phyloP scores from a whole-genome alignment of 2,329 filamentous ascomycete genomes.

The Nemania serpens region DNA sequence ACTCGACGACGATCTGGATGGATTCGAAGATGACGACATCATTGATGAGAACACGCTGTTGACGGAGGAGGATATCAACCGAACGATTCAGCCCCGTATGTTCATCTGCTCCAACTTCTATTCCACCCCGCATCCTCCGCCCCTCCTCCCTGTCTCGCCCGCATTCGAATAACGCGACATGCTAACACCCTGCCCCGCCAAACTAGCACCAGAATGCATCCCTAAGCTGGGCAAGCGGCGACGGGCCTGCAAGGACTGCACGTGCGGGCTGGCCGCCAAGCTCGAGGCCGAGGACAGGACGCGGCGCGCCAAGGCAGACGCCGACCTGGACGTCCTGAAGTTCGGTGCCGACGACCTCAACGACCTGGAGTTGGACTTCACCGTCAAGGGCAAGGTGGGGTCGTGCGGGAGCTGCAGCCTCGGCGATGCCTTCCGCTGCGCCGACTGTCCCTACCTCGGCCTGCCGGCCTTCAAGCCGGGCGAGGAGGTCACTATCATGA shows the following conservation, averaged over 20 bases:
- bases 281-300: constrained; percentile 82
- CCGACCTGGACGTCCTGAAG: constrained; percentile 66
- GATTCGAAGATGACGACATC: constrained; percentile 74
- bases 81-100: constrained; percentile 80
- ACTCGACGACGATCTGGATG: constrained; percentile 65
- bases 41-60: constrained; percentile 91
- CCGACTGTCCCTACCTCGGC: constrained; percentile 53
- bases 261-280: constrained; percentile 85
- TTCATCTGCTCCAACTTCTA: constrained; percentile 33
- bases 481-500: constrained; percentile 87
- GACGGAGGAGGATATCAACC: constrained; percentile 80
- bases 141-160: neutral
- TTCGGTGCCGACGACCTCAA: constrained; percentile 77
- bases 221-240: constrained; percentile 88
- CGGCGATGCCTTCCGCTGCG: constrained; percentile 84
- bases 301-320: constrained; percentile 68
- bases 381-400: constrained; percentile 94
- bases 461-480: constrained; percentile 95
- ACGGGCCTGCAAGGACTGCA: constrained; percentile 96
- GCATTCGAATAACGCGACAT: neutral
- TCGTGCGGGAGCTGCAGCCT: constrained; percentile 90
- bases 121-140: neutral
- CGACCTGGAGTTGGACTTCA: constrained; percentile 82
- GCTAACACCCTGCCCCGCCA: constrained; percentile 33
- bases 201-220: constrained; percentile 82